Base-by-base conservation (phyloP, 2,329 filamentous ascomycete genomes). In the Stagonosporopsis rhizophila region DNA sequence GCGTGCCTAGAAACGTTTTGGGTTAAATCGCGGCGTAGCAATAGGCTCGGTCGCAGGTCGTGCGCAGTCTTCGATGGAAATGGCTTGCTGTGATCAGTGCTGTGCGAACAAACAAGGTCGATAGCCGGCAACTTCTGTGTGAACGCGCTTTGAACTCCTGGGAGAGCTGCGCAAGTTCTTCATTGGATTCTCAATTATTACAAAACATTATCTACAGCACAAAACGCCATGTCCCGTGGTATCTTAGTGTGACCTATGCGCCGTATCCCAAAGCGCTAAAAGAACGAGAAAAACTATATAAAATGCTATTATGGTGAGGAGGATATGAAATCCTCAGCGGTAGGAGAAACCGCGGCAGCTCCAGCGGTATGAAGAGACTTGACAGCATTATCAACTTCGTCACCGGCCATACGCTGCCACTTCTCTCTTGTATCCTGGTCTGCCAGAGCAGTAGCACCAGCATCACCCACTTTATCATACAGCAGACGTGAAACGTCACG, bases 401-500 rank as follows among this genome's bases (percentile, higher is more conserved):
- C 85, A 17, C 82, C 85, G 14, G 92, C 93, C 68, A 91, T 83
- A 65, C 84, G 86, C 78, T 96, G 90, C 84, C 92, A 92, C 44
- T 83, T 84, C 61, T 84, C 85, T 54, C 87, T 85, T 52, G 86
- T 85, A 25, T 86, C 84, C 20, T 89, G 83, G 67, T 90, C 85
- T 4, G 77, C 71, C 27, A 95, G 82, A 20, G 76, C 78, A 47
- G 76, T 74, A 34, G 81, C 77, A 17, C 73, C 72, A 56, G 71
- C 71, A 56, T 81, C 81, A 5, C 82, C 82, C 23, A 86, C 82
- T 42, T 80, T 79, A 28, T 87, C 92, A 77, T 99, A 99, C 56
- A 99, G 81, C 78, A 89, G 90, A 55, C 92, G 89, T 38, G 92
- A 97, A 30, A 98, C 88, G 58, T 90, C 89, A 60, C 92, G 88